Evolutionary conservation across 2,329 filamentous ascomycete genomes (phyloP).

Genomic region (Aspergillus transmontanensis): DNA sequence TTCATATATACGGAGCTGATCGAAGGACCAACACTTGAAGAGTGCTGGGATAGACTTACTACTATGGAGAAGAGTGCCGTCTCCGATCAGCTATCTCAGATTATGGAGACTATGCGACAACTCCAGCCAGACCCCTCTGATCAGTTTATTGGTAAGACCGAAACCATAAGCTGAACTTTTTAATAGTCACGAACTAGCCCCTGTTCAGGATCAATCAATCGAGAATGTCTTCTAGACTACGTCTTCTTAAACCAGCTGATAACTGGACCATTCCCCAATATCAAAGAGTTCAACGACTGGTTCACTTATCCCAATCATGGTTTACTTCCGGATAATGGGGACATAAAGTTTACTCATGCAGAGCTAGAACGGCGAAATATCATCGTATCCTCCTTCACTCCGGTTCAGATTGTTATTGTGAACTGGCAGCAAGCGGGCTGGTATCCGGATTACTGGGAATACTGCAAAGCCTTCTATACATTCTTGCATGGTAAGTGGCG

Average conservation of each 20-base stretch:
- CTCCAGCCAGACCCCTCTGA: constrained; percentile 23
- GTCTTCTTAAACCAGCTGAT: not conserved
- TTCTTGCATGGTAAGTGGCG: too few relatives aligned
- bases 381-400: constrained; percentile 5
- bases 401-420: constrained; percentile 27
- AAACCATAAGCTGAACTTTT: not conserved
- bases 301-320: constrained; percentile 5
- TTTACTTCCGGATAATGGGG: constrained; percentile 6
- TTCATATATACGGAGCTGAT: constrained; percentile 41
- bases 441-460: constrained; percentile 40
- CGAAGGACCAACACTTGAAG: constrained; percentile 26
- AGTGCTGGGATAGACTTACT: constrained; percentile 27
- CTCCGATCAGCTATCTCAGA: constrained; percentile 21
- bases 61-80: constrained; percentile 15
- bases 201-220: constrained; percentile 6
- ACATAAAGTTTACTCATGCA: constrained; percentile 1
- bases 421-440: constrained; percentile 37
- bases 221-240: not conserved
- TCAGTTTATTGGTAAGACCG: constrained; percentile 21
- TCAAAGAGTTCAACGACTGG: constrained; percentile 8
- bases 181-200: not conserved
- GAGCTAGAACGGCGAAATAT: constrained; percentile 9
- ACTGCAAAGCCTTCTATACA: constrained; percentile 25
- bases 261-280: not conserved
- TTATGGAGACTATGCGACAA: constrained; percentile 20